phyloP scores from a whole-genome alignment of 129 eudicot species.

The Pulicaria dysenterica region DNA sequence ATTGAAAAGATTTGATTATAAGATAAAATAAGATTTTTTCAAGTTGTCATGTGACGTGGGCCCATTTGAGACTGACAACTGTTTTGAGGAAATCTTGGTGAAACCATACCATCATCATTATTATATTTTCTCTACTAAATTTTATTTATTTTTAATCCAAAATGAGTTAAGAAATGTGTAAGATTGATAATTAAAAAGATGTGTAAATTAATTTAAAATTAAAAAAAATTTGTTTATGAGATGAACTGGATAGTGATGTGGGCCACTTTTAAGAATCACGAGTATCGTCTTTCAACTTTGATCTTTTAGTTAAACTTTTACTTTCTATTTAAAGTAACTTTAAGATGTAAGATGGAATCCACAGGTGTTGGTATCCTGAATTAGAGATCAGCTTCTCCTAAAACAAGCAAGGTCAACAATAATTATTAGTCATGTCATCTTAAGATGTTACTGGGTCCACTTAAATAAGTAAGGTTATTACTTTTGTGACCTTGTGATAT shows the following conservation, averaged over 20 bases:
- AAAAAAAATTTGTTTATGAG: not conserved
- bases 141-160: not conserved
- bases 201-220: too few species aligned
- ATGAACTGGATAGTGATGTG: conserved; percentile 25
- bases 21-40: conserved; percentile 34
- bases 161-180: too few species aligned
- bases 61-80: conserved; percentile 34
- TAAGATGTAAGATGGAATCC: conserved; percentile 1
- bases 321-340: conserved; percentile 37
- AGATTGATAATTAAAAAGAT: too few species aligned
- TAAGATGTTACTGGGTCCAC: not conserved
- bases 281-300: conserved; percentile 30
- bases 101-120: conserved; percentile 2
- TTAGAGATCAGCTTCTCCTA: conserved; percentile 1
- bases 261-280: conserved; percentile 26
- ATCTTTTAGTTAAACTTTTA: conserved; percentile 21
- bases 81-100: conserved; percentile 26
- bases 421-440: not conserved
- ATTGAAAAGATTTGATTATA: conserved; percentile 46
- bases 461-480: not conserved
- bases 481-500: too few species aligned
- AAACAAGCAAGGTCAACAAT: conserved; percentile 17
- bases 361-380: conserved; percentile 14
- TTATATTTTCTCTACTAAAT: not conserved
- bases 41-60: conserved; percentile 40